phyloP scores from a whole-genome alignment of 2,329 filamentous ascomycete species.

The Cladophialophora carrionii region DNA sequence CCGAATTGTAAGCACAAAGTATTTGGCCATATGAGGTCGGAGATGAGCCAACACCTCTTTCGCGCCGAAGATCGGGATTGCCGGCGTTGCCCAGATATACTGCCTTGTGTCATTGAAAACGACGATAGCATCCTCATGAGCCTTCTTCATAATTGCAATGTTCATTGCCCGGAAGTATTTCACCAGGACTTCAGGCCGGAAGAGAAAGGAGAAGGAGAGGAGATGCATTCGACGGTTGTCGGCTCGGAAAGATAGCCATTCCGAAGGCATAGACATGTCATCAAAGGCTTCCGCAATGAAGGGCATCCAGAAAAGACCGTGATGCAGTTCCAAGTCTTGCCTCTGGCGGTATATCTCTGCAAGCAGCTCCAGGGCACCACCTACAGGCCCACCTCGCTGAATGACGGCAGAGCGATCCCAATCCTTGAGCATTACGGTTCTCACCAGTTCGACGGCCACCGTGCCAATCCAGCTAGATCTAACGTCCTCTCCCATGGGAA shows the following conservation, averaged over 20 bases:
- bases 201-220: constrained; percentile 79
- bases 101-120: constrained; percentile 53
- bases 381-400: constrained; percentile 69
- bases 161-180: constrained; percentile 88
- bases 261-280: constrained; percentile 70
- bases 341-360: constrained; percentile 70
- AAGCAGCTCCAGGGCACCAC: constrained; percentile 75
- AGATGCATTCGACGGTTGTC: constrained; percentile 71
- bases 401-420: constrained; percentile 79
- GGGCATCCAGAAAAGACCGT: constrained; percentile 69
- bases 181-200: constrained; percentile 71
- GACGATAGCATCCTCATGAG: constrained; percentile 68
- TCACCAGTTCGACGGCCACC: constrained; percentile 33
- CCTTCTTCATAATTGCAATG: constrained; percentile 79
- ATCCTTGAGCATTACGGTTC: constrained; percentile 70
- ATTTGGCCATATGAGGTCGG: constrained; percentile 69
- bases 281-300: constrained; percentile 78
- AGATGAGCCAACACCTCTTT: constrained; percentile 65
- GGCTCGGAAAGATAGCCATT: constrained; percentile 66
- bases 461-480: constrained; percentile 30
- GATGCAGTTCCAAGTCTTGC: constrained; percentile 65
- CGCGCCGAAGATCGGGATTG: constrained; percentile 58
- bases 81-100: constrained; percentile 44
- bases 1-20: constrained; percentile 70
- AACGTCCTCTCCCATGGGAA: constrained; percentile 11